Evolutionary conservation across 768 basidiomycete genomes (phyloP).

Genomic region (Tephrocybe sp.): DNA sequence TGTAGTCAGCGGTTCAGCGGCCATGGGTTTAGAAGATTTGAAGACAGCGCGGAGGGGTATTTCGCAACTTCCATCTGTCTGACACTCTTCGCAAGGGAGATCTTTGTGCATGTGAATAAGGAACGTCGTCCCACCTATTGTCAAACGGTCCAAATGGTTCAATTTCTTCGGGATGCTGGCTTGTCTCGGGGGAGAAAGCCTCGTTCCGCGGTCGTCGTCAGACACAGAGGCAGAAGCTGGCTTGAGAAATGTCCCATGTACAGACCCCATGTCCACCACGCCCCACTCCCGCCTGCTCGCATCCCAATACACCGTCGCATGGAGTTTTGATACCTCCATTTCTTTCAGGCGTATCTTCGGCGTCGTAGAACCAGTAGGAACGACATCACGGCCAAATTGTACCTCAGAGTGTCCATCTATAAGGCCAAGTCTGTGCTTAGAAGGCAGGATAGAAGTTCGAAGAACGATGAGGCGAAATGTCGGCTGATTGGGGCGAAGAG

Average conservation of each 20-base stretch:
- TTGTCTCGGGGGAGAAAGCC: slow-evolving; percentile 61
- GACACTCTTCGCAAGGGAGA: slow-evolving; percentile 63
- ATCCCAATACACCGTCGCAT: slow-evolving; percentile 77
- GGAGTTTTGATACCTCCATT: slow-evolving; percentile 80
- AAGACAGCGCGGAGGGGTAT: slow-evolving; percentile 54
- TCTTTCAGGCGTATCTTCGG: slow-evolving; percentile 77
- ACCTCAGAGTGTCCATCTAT: slow-evolving; percentile 55
- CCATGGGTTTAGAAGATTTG: slow-evolving; percentile 20
- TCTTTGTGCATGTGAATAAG: slow-evolving; percentile 66
- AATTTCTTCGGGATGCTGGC: slow-evolving; percentile 69
- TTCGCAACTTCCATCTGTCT: slow-evolving; percentile 46
- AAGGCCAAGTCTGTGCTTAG: slow-evolving; percentile 38
- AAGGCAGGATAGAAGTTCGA: slow-evolving; percentile 60
- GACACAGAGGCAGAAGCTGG: slow-evolving; percentile 25
- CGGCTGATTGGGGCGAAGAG: slow-evolving; percentile 24
- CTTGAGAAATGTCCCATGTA: slow-evolving; percentile 74
- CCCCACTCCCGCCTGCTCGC: slow-evolving; percentile 57
- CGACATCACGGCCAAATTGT: slow-evolving; percentile 72
- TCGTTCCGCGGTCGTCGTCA: slow-evolving; percentile 31
- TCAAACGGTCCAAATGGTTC: slow-evolving; percentile 61
- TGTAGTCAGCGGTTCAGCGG: slow-evolving; percentile 25
- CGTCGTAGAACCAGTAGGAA: slow-evolving; percentile 44
- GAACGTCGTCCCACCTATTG: slow-evolving; percentile 71
- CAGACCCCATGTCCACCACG: slow-evolving; percentile 82
- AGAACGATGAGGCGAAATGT: slow-evolving; percentile 52